A percentile compares a stretch with the other conserved stretches of the same genome.
Conservation (phyloP, 768 basidiomycete genomes). For the Suillus clintonianus region DNA sequence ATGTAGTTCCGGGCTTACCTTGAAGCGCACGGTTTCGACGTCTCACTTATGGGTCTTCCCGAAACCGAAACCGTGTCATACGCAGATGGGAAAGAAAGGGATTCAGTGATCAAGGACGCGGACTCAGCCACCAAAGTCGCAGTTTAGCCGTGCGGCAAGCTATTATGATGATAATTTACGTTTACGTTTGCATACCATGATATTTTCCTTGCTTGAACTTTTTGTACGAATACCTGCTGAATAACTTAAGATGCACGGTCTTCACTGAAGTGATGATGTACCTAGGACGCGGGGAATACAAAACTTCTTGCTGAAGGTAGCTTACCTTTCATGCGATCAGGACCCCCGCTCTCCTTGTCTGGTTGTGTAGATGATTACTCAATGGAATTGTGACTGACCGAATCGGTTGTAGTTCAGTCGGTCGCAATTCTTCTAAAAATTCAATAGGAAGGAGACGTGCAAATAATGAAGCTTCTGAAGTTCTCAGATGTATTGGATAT, state of each 20-base stretch:
- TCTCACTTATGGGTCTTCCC: conserved; percentile 64
- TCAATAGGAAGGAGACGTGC: not conserved
- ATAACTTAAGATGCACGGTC: not conserved
- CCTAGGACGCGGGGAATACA: not conserved
- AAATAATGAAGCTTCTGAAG: not conserved
- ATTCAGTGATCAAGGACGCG: conserved; percentile 4
- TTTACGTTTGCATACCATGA: not conserved
- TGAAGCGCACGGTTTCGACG: conserved; percentile 77
- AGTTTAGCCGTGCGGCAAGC: conserved; percentile 7
- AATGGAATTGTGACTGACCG: not conserved
- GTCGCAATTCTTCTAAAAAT: not conserved
- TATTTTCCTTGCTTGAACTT: not conserved
- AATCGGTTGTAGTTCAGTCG: too few species aligned
- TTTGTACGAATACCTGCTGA: not conserved
- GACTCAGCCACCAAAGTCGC: conserved; percentile 5
- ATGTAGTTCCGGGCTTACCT: conserved; percentile 83
- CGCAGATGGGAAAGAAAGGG: conserved; percentile 18
- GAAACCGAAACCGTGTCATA: conserved; percentile 25
- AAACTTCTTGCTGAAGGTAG: not conserved
- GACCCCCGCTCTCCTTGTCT: not conserved
- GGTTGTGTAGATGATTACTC: not conserved
- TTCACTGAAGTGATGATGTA: too few species aligned
- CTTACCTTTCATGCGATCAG: not conserved
- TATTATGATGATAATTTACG: not conserved
- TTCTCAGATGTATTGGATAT: not conserved